Conservation (phyloP, 2,329 filamentous ascomycete species). For the Stenocarpella maydis region DNA sequence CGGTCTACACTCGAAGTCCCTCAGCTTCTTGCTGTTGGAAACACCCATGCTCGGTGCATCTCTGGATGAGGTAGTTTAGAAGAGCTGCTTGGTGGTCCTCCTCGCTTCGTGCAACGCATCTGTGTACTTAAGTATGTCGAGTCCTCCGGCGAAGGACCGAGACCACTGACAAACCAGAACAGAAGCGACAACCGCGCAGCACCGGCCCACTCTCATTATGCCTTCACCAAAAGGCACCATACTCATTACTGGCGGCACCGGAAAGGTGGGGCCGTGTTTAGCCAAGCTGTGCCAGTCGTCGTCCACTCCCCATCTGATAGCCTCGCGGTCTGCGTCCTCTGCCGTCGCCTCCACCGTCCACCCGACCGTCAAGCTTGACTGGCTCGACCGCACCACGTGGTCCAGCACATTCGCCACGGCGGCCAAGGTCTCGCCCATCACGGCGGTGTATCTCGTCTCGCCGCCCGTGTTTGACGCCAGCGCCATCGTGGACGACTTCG, state of each 20-base stretch:
- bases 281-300: constrained; percentile 45
- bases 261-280: constrained; percentile 53
- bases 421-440: constrained; percentile 39
- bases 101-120: neutral
- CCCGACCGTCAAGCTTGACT: constrained; percentile 52
- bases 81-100: neutral
- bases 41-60: neutral
- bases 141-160: neutral
- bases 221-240: constrained; percentile 38
- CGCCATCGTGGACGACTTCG: constrained; percentile 49
- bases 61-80: neutral
- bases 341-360: constrained; percentile 40
- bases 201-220: neutral
- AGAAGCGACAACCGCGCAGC: neutral
- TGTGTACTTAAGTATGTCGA: neutral
- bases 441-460: constrained; percentile 52
- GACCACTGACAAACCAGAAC: neutral
- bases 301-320: constrained; percentile 45
- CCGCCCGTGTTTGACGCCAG: constrained; percentile 46
- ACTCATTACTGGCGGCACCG: constrained; percentile 54
- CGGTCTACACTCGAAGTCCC: neutral
- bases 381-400: constrained; percentile 53
- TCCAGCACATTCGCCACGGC: constrained; percentile 43
- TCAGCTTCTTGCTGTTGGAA: neutral
- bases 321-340: constrained; percentile 47